Percentiles rank a stretch among this genome's conserved stretches.
Evolutionary conservation across 371 early-diverging fungal species (phyloP).

Genomic region (Phascolomyces articulosus): DNA sequence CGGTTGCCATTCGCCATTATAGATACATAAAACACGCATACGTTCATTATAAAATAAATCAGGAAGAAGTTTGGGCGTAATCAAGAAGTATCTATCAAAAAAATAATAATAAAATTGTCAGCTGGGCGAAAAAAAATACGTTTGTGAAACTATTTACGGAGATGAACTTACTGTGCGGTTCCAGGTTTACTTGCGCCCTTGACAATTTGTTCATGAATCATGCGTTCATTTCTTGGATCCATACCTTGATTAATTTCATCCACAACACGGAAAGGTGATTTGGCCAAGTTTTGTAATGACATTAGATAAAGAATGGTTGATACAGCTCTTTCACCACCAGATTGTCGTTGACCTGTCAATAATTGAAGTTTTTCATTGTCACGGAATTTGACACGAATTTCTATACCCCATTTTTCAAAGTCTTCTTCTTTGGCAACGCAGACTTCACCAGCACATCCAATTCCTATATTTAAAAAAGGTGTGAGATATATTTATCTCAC

Average conservation of each 20-base stretch:
- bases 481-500: too few species aligned
- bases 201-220: slow-evolving; percentile 95
- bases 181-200: slow-evolving; percentile 64
- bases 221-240: slow-evolving; percentile 98
- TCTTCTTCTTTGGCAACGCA: slow-evolving; percentile 72
- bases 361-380: slow-evolving; percentile 86
- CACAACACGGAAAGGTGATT: slow-evolving; percentile 97
- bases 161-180: slow-evolving; percentile 69
- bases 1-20: slow-evolving; percentile 92
- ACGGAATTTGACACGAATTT: slow-evolving; percentile 92
- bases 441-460: slow-evolving; percentile 93
- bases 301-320: slow-evolving; percentile 98
- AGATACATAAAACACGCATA: slow-evolving; percentile 95
- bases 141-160: neutral
- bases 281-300: slow-evolving; percentile 88
- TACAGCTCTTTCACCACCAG: slow-evolving; percentile 97
- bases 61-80: slow-evolving; percentile 99
- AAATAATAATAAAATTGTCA: neutral
- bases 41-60: slow-evolving; percentile 91
- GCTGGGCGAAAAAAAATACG: neutral
- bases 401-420: slow-evolving; percentile 95
- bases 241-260: slow-evolving; percentile 99
- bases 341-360: slow-evolving; percentile 93
- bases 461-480: slow-evolving; percentile 34
- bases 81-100: slow-evolving; percentile 86